Evolutionary conservation across 129 eudicot species (phyloP).

Genomic region (Deinandra increscens): DNA sequence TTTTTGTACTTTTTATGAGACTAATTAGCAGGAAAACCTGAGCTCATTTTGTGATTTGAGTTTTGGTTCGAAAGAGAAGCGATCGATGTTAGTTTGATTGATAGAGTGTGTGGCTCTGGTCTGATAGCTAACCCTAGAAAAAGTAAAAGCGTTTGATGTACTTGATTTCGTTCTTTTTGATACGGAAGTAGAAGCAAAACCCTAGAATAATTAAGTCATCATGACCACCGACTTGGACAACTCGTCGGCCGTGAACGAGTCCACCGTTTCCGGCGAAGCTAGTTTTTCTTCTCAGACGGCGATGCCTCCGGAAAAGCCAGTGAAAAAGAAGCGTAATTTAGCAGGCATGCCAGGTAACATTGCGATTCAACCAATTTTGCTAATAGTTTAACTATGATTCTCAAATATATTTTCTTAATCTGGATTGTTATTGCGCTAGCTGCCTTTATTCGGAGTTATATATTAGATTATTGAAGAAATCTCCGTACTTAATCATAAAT

Average conservation of each 20-base stretch:
- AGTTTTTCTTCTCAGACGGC: constrained; percentile 58
- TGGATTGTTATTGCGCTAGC: neutral
- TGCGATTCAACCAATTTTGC: neutral
- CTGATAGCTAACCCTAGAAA: constrained; percentile 35
- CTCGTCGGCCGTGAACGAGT: constrained; percentile 54
- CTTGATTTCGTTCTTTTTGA: constrained; percentile 18
- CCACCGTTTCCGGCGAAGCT: constrained; percentile 68
- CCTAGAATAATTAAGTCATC: constrained; percentile 23
- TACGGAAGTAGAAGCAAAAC: constrained; percentile 20
- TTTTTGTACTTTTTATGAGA: constrained; percentile 18
- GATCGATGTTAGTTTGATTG: constrained; percentile 48
- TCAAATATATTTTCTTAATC: constrained; percentile 8
- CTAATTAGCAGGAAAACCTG: constrained; percentile 6
- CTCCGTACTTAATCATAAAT: neutral
- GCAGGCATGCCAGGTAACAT: constrained; percentile 96
- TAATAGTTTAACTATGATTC: constrained; percentile 1
- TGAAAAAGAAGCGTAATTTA: constrained; percentile 80
- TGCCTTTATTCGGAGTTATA: neutral
- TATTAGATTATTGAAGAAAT: constrained; percentile 10
- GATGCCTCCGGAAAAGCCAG: constrained; percentile 35
- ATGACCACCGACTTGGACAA: constrained; percentile 55
- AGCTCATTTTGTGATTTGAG: constrained; percentile 35
- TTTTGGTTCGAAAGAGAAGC: constrained; percentile 24
- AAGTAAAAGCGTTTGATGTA: constrained; percentile 16
- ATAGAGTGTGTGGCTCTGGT: constrained; percentile 22